phyloP scores from a whole-genome alignment of 1,284 basidiomycete genomes.

The Ganoderma resinaceum region DNA sequence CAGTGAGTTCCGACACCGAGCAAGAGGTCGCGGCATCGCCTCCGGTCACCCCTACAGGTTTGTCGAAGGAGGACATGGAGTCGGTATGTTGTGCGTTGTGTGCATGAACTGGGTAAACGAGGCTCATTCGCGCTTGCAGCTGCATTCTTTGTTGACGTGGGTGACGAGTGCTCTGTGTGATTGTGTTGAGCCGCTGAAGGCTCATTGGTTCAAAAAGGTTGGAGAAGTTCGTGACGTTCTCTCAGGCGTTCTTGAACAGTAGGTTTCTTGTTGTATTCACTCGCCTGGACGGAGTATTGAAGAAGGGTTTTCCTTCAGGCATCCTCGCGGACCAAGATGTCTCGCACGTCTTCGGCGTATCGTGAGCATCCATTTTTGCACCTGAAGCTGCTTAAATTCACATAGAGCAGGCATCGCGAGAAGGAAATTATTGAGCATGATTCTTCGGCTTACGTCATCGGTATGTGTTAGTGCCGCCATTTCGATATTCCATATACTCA shows the following conservation, averaged over 20 bases:
- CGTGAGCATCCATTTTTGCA: constrained; percentile 45
- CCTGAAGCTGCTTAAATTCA: background rate
- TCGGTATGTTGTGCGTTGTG: constrained; percentile 42
- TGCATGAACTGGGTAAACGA: background rate
- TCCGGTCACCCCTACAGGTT: too few relatives aligned
- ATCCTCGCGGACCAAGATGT: constrained; percentile 55
- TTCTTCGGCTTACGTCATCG: constrained; percentile 70
- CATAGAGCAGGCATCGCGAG: constrained; percentile 55
- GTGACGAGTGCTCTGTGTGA: constrained; percentile 25
- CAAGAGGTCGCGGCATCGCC: background rate
- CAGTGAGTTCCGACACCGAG: constrained; percentile 26
- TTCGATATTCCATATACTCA: background rate
- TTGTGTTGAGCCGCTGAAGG: background rate
- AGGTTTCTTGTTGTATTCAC: background rate
- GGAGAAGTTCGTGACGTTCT: constrained; percentile 71
- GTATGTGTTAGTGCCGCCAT: constrained; percentile 33
- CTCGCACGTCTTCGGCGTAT: constrained; percentile 60
- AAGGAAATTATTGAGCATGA: constrained; percentile 66
- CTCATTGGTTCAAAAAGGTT: constrained; percentile 45
- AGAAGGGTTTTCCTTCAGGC: background rate
- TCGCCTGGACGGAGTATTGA: background rate
- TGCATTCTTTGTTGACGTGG: constrained; percentile 64
- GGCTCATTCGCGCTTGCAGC: background rate
- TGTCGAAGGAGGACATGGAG: constrained; percentile 48
- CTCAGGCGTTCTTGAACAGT: constrained; percentile 49